phyloP scores from a whole-genome alignment of 2,329 filamentous ascomycete species.

The Metarhizium humberi region DNA sequence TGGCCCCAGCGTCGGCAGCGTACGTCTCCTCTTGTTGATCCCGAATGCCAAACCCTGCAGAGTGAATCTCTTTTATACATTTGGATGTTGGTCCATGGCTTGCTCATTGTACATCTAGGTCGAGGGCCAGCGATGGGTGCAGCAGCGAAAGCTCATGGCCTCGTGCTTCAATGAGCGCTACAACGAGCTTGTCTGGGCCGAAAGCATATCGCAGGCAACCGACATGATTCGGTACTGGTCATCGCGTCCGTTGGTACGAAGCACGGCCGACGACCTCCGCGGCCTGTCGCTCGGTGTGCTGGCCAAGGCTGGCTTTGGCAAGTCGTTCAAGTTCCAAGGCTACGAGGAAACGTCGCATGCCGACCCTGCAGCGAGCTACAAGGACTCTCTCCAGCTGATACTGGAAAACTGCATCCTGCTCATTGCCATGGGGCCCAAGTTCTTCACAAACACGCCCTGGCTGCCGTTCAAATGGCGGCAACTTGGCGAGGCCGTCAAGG shows the following conservation, averaged over 20 bases:
- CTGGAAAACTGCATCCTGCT: slow-evolving; percentile 4
- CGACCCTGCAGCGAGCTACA: background rate
- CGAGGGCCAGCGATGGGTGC: slow-evolving; percentile 6
- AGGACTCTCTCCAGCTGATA: slow-evolving; percentile 2
- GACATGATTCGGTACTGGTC: slow-evolving; percentile 4
- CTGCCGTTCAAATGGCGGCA: background rate
- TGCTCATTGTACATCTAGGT: background rate
- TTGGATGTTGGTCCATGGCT: background rate
- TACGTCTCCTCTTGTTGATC: background rate
- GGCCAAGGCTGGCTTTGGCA: slow-evolving; percentile 1
- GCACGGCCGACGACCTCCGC: background rate
- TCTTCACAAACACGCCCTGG: background rate
- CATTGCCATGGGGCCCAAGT: background rate
- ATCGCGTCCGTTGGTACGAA: background rate
- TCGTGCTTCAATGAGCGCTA: slow-evolving; percentile 6
- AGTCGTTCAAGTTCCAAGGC: slow-evolving; percentile 3
- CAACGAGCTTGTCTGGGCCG: slow-evolving; percentile 8
- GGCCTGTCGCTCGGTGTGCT: slow-evolving; percentile 1
- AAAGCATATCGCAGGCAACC: slow-evolving; percentile 2
- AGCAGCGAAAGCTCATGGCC: slow-evolving; percentile 6
- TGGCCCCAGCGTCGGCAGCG: background rate
- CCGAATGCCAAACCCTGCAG: background rate
- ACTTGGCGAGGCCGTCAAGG: background rate
- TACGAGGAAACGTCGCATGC: background rate
- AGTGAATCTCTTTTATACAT: no score